Evolutionary conservation across 331 rosid species (phyloP).

Genomic region (Spiraea crenata): DNA sequence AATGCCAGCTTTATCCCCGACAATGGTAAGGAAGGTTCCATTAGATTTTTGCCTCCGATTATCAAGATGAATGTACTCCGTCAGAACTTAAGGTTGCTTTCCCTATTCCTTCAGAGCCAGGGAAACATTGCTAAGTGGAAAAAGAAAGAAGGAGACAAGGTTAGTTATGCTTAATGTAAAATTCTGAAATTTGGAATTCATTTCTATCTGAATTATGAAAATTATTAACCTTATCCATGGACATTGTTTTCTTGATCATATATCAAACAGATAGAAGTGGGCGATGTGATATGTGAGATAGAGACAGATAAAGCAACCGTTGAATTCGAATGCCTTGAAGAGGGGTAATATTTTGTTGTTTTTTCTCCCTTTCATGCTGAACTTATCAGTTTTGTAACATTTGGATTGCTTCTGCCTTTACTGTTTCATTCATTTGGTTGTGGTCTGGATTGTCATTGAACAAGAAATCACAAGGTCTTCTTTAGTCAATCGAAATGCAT

Average conservation of each 20-base stretch:
- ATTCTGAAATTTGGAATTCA: not conserved
- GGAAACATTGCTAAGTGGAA: conserved; percentile 86
- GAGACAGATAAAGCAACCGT: conserved; percentile 98
- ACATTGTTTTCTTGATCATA: conserved; percentile 8
- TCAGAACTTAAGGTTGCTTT: conserved; percentile 23
- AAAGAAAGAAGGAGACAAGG: conserved; percentile 99
- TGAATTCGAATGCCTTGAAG: conserved; percentile 91
- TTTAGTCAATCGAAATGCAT: not conserved
- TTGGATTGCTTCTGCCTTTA: conserved; percentile 11
- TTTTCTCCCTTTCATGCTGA: conserved; percentile 32
- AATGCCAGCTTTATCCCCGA: conserved; percentile 98
- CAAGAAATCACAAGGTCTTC: conserved; percentile 1
- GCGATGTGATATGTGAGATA: conserved; percentile 94
- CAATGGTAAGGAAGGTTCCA: conserved; percentile 64
- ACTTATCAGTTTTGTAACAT: conserved; percentile 15
- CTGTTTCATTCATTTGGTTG: not conserved
- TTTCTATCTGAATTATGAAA: not conserved
- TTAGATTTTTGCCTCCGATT: conserved; percentile 16
- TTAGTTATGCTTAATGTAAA: conserved; percentile 40
- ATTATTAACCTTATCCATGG: not conserved
- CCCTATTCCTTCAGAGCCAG: conserved; percentile 59
- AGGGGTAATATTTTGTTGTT: conserved; percentile 57
- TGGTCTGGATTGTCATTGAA: conserved; percentile 2
- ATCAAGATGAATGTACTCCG: conserved; percentile 17
- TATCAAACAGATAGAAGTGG: conserved; percentile 82